Conservation (phyloP, 441 rosid species). For the Corymbia calophylla region DNA sequence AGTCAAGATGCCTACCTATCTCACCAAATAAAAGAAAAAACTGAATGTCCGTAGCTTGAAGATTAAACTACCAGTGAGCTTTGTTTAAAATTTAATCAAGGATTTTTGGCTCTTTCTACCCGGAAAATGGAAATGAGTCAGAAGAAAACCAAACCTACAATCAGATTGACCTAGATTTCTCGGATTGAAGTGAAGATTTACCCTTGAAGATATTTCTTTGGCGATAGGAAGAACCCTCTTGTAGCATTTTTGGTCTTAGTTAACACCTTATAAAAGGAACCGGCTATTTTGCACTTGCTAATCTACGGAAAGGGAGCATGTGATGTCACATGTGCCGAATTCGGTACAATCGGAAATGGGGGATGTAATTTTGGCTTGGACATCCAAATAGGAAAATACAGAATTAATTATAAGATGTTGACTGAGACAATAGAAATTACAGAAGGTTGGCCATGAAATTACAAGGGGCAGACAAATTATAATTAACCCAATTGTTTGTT, state of each 20-base stretch:
- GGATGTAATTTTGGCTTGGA: neutral
- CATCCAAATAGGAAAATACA: neutral
- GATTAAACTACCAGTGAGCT: neutral
- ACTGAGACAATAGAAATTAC: neutral
- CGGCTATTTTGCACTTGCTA: neutral
- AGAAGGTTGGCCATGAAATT: neutral
- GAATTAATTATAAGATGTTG: neutral
- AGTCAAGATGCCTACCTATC: neutral
- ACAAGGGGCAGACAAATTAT: neutral
- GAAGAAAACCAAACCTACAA: neutral
- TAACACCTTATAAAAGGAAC: neutral
- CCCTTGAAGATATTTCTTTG: neutral
- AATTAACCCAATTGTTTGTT: neutral
- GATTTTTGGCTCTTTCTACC: neutral
- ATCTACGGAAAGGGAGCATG: neutral
- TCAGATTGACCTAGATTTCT: neutral
- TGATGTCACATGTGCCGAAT: neutral
- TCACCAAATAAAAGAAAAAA: neutral
- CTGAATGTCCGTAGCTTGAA: neutral
- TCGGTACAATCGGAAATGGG: neutral
- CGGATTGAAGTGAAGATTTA: neutral
- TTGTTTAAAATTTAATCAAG: neutral
- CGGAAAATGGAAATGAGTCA: neutral
- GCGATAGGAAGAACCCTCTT: neutral
- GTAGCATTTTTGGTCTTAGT: neutral